Evolutionary conservation across 352 stramenopile species (phyloP), one percentile per base, ranked within the genome.

Genomic region (Pythium aphanidermatum): DNA sequence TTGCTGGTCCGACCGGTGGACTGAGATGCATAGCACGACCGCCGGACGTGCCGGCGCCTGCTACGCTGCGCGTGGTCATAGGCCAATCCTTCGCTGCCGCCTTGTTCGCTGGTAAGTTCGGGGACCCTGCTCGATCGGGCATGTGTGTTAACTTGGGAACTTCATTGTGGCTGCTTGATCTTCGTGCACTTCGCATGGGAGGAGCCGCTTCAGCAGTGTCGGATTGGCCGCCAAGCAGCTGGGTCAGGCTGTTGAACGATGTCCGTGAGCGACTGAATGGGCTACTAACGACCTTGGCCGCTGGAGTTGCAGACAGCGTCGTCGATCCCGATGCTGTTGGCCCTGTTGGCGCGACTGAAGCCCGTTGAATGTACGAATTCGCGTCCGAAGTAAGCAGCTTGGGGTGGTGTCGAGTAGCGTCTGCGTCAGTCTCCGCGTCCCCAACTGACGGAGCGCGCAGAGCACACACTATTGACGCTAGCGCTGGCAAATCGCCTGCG

Each of bases 391-490:
- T n/a, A n/a, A n/a, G n/a, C n/a, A n/a, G n/a, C n/a, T n/a, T n/a
- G n/a, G n/a, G n/a, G n/a, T n/a, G n/a, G n/a, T n/a, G n/a, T n/a
- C n/a, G n/a, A n/a, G n/a, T n/a, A n/a, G n/a, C n/a, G n/a, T n/a
- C n/a, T n/a, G n/a, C n/a, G n/a, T 46, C 36, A 23, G 20, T 4
- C 13, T 41, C 38, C 3, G 44, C 25, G 20, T 10, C 25, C 36
- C 11, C 8, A 29, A 26, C 13, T 6, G 30, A 21, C 2, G 35
- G n/a, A 6, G 4, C 36, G 11, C 44, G 43, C 2, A 94, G 53
- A 2, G 70, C 64, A 34, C 79, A 94, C 29, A 88, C 79, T 33
- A 94, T 92, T 1, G 79, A 85, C 20, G 77, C 82, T 16, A 91
- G 55, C 0, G 80, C 68, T 26, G 83, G 74, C 2, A 94, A 52